Conservation (phyloP, 768 basidiomycete genomes). For the Macrolepiota albuminosa region DNA sequence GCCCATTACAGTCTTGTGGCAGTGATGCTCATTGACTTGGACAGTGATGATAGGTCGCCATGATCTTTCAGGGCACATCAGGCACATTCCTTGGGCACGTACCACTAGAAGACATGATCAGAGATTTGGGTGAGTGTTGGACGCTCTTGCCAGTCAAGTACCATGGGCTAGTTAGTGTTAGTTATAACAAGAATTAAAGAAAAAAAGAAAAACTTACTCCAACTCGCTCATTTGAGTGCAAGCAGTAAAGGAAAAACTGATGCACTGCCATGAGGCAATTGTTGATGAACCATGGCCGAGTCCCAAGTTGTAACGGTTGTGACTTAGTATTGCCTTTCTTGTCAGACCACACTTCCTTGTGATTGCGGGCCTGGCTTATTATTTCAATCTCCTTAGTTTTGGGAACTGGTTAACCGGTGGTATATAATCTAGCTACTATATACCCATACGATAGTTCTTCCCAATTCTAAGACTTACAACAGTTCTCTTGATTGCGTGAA, state of each 20-base stretch:
- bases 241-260: neutral
- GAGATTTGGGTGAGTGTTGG: neutral
- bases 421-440: no score
- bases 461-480: no score
- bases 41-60: constrained; percentile 67
- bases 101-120: constrained; percentile 26
- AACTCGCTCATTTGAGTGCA: neutral
- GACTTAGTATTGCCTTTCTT: no score
- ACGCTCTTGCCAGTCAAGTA: constrained; percentile 24
- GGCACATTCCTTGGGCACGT: constrained; percentile 36
- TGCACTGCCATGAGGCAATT: neutral
- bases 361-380: no score
- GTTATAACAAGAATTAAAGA: neutral
- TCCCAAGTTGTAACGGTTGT: no score
- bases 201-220: neutral
- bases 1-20: constrained; percentile 55
- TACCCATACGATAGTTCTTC: no score
- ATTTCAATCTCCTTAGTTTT: no score
- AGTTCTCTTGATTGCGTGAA: no score
- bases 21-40: constrained; percentile 46
- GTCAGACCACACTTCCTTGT: no score
- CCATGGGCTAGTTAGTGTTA: constrained; percentile 23
- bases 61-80: constrained; percentile 54
- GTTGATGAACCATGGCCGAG: no score
- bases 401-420: no score